These are phyloP conservation scores for Citeromyces matritensis DNA, from an alignment of 805 yeast genomes.

Conservation along the genomic window DNA sequence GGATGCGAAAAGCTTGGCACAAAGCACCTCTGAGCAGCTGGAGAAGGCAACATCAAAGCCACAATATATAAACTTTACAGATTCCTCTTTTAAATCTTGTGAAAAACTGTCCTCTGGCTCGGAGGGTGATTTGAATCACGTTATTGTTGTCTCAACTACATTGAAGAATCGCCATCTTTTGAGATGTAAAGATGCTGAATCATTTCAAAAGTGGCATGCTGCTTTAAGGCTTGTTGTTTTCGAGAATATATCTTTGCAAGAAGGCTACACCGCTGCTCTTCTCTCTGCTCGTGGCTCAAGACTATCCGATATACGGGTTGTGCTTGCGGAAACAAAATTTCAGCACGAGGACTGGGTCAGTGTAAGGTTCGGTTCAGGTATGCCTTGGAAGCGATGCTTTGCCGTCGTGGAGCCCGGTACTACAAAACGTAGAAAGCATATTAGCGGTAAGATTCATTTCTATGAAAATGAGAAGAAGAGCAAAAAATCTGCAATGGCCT, in stretches of 20 bases:
- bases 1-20: slow-evolving; percentile 59
- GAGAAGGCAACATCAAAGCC: slow-evolving; percentile 60
- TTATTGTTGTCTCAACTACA: slow-evolving; percentile 84
- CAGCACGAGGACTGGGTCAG: slow-evolving; percentile 90
- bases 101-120: slow-evolving; percentile 39
- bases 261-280: slow-evolving; percentile 92
- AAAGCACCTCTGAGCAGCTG: slow-evolving; percentile 23
- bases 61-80: slow-evolving; percentile 79
- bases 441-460: slow-evolving; percentile 60
- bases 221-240: slow-evolving; percentile 70
- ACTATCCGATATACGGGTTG: slow-evolving; percentile 72
- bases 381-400: slow-evolving; percentile 94
- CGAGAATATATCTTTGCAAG: slow-evolving; percentile 77
- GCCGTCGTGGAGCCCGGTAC: slow-evolving; percentile 72
- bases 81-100: slow-evolving; percentile 71
- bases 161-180: slow-evolving; percentile 75
- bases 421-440: slow-evolving; percentile 24
- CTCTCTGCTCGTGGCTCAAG: slow-evolving; percentile 83
- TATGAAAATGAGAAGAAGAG: slow-evolving; percentile 67
- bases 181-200: slow-evolving; percentile 55
- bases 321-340: slow-evolving; percentile 74
- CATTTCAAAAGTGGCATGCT: slow-evolving; percentile 64
- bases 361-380: slow-evolving; percentile 90
- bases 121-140: slow-evolving; percentile 56
- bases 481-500: slow-evolving; percentile 71